Evolutionary conservation across 371 early-diverging fungal species (phyloP).

Genomic region (Mortierella sp.): DNA sequence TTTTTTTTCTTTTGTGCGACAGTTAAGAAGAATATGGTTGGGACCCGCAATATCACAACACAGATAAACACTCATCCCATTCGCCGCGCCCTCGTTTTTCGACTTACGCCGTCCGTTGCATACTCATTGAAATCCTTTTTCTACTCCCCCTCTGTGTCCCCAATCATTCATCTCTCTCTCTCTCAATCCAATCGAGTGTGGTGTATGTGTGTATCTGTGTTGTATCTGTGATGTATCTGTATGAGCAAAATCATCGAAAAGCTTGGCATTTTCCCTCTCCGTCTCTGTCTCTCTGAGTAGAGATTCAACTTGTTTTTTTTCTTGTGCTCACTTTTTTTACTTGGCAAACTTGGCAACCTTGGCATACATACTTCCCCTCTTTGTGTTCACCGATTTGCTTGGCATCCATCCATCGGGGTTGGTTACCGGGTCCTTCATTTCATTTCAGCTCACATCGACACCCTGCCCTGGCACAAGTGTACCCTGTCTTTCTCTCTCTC

Average conservation of each 20-base stretch:
- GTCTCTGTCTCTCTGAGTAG: too few relatives aligned
- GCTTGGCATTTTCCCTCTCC: neutral
- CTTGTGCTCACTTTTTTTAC: neutral
- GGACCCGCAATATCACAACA: too few relatives aligned
- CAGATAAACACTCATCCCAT: too few relatives aligned
- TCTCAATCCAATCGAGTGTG: neutral
- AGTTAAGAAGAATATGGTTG: too few relatives aligned
- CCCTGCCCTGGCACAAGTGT: neutral
- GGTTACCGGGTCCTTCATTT: neutral
- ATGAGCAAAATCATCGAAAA: neutral
- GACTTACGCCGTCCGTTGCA: too few relatives aligned
- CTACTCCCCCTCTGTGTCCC: too few relatives aligned
- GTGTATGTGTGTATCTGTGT: neutral
- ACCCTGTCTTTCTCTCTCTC: neutral
- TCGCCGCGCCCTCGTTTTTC: too few relatives aligned
- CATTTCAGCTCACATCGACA: too few relatives aligned
- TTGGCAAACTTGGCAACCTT: neutral
- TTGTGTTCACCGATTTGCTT: neutral
- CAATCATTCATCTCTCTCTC: neutral
- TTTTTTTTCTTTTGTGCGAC: too few relatives aligned
- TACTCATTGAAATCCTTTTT: too few relatives aligned
- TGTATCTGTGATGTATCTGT: neutral
- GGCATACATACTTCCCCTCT: neutral
- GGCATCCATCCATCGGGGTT: constrained; percentile 6
- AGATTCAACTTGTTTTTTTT: too few relatives aligned